Evolutionary conservation across 2,329 filamentous ascomycete species (phyloP).

Genomic region (Paecilomyces fulvus): DNA sequence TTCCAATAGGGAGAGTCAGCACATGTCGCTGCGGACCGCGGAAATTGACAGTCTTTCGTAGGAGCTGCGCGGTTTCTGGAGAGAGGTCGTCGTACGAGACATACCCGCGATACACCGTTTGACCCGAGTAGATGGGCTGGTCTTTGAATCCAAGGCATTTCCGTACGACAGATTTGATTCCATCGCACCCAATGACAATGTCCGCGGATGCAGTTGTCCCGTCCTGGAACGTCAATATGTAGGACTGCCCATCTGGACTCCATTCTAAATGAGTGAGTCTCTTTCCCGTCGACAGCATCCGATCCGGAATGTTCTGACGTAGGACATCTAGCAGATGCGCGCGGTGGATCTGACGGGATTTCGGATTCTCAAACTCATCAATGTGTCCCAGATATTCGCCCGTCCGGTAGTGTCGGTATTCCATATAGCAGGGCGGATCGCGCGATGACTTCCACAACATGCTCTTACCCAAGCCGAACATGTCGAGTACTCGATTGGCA

Average conservation of each 20-base stretch:
- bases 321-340: constrained; percentile 29
- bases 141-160: constrained; percentile 17
- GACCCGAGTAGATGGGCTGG: constrained; percentile 25
- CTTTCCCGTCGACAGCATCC: constrained; percentile 18
- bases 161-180: constrained; percentile 12
- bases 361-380: constrained; percentile 18
- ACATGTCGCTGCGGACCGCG: constrained; percentile 23
- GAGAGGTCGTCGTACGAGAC: constrained; percentile 25
- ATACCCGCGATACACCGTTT: constrained; percentile 31
- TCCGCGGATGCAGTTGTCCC: constrained; percentile 5
- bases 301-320: constrained; percentile 21
- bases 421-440: constrained; percentile 22
- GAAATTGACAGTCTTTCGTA: constrained; percentile 28
- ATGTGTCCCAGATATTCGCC: constrained; percentile 22
- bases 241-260: neutral
- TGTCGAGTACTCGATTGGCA: constrained; percentile 23
- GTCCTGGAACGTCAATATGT: constrained; percentile 8
- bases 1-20: constrained; percentile 30
- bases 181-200: constrained; percentile 12
- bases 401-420: constrained; percentile 19
- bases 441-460: constrained; percentile 27
- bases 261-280: constrained; percentile 1
- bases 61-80: constrained; percentile 18
- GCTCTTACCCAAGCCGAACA: constrained; percentile 22
- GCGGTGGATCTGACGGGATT: constrained; percentile 20